phyloP scores from a whole-genome alignment of 2,329 filamentous ascomycete species.

The Albophoma yamanashiensis region DNA sequence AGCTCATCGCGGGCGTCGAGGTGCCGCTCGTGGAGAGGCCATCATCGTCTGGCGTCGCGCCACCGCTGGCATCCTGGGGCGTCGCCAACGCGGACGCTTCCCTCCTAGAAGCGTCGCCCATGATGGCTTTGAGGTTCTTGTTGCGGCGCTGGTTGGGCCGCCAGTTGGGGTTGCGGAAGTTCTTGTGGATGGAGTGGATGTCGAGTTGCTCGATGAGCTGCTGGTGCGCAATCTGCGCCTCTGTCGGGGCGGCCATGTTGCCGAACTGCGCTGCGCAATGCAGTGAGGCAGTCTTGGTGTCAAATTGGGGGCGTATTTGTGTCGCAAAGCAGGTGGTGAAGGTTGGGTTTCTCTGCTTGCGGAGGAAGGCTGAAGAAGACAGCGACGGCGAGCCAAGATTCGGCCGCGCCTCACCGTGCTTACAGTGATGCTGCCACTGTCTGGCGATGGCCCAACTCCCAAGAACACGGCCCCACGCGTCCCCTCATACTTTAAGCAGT shows the following conservation, averaged over 20 bases:
- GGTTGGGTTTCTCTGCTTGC: not conserved
- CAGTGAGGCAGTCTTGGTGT: not conserved
- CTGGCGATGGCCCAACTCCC: not conserved
- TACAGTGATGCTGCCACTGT: conserved; percentile 4
- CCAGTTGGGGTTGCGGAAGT: conserved; percentile 85
- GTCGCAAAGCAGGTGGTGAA: not conserved
- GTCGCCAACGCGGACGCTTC: conserved; percentile 83
- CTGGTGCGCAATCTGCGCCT: conserved; percentile 71
- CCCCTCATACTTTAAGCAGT: not conserved
- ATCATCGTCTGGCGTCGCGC: conserved; percentile 53
- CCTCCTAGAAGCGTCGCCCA: conserved; percentile 77
- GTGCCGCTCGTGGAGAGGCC: conserved; percentile 46
- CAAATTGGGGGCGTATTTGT: not conserved
- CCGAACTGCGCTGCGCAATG: conserved; percentile 25
- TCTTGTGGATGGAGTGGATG: conserved; percentile 75
- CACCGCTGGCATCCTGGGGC: conserved; percentile 64
- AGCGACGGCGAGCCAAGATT: conserved; percentile 9
- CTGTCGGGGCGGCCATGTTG: conserved; percentile 53
- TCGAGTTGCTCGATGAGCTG: conserved; percentile 84
- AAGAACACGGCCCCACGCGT: not conserved
- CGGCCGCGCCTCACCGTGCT: conserved; percentile 20
- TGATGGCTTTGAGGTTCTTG: conserved; percentile 96
- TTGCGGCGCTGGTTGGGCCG: conserved; percentile 90
- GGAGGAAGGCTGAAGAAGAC: not conserved
- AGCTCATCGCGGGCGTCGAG: conserved; percentile 40